Conservation (phyloP, 106 monocot species). For the Allium cepa region DNA sequence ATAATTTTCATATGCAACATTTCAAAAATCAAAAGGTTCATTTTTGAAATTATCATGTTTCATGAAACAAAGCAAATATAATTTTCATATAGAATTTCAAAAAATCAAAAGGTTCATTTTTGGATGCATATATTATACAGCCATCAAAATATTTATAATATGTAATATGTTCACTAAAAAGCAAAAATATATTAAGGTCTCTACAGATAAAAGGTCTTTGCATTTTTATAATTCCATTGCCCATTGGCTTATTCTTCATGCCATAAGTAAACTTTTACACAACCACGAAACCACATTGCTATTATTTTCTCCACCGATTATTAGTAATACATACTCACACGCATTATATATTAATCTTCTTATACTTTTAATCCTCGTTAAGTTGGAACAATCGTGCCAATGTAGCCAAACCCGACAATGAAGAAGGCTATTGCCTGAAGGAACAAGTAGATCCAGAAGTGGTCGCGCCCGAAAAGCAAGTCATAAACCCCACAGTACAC, state of each 20-base stretch:
- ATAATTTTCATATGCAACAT: no score
- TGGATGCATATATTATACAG: no score
- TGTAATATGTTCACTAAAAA: no score
- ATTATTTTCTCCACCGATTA: no score
- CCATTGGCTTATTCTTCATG: background rate
- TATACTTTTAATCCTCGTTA: constrained; percentile 2
- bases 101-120: no score
- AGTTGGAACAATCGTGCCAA: constrained; percentile 30
- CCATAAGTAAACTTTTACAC: background rate
- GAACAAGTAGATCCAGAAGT: constrained; percentile 51
- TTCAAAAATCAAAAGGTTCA: no score
- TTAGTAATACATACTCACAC: background rate
- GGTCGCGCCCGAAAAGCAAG: constrained; percentile 24
- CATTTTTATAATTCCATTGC: background rate
- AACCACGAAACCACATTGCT: background rate
- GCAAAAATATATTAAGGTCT: no score
- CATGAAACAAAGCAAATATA: no score
- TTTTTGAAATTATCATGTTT: no score
- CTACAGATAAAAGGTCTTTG: no score
- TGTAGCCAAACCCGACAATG: constrained; percentile 50
- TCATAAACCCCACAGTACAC: constrained; percentile 43
- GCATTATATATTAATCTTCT: background rate
- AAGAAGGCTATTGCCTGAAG: constrained; percentile 50
- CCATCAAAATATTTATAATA: no score
- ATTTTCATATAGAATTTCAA: no score